Evolutionary conservation across 805 yeast species (phyloP).

Genomic region (Scheffersomyces ergatensis): DNA sequence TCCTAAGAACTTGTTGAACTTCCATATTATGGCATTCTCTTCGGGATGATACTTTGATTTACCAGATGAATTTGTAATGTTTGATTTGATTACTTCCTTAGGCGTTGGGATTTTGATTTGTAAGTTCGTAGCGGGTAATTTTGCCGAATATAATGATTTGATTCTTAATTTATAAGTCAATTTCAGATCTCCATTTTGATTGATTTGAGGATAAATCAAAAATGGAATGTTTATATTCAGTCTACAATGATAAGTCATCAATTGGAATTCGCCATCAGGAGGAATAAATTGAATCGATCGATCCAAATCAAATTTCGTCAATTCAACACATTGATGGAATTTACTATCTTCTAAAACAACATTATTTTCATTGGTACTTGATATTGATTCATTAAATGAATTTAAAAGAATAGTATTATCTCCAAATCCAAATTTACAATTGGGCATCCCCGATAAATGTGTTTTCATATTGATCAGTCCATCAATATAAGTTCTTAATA

Average conservation of each 20-base stretch:
- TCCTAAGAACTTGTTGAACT: constrained; percentile 65
- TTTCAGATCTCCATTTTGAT: constrained; percentile 37
- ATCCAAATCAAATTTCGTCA: constrained; percentile 64
- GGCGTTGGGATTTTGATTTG: constrained; percentile 69
- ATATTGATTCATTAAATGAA: constrained; percentile 17
- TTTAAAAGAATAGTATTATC: constrained; percentile 39
- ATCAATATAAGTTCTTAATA: constrained; percentile 68
- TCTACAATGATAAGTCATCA: constrained; percentile 61
- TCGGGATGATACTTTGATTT: constrained; percentile 67
- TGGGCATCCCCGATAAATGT: constrained; percentile 78
- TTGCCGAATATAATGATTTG: constrained; percentile 58
- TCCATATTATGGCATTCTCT: constrained; percentile 68
- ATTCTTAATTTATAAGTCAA: constrained; percentile 60
- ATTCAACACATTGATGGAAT: constrained; percentile 83
- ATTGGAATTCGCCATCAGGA: constrained; percentile 84
- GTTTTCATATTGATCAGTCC: constrained; percentile 73
- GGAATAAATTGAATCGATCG: constrained; percentile 72
- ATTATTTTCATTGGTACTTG: constrained; percentile 45
- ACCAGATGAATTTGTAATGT: constrained; percentile 53
- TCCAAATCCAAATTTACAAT: constrained; percentile 75
- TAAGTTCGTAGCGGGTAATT: constrained; percentile 62
- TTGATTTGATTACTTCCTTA: constrained; percentile 22
- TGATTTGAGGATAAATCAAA: constrained; percentile 55
- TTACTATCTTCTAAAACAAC: constrained; percentile 73
- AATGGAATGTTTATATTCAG: constrained; percentile 68